A percentile compares a stretch with the other conserved stretches of the same genome.
Evolutionary conservation across 257 asterid species (phyloP).

Genomic region (Nicotiana otophora): DNA sequence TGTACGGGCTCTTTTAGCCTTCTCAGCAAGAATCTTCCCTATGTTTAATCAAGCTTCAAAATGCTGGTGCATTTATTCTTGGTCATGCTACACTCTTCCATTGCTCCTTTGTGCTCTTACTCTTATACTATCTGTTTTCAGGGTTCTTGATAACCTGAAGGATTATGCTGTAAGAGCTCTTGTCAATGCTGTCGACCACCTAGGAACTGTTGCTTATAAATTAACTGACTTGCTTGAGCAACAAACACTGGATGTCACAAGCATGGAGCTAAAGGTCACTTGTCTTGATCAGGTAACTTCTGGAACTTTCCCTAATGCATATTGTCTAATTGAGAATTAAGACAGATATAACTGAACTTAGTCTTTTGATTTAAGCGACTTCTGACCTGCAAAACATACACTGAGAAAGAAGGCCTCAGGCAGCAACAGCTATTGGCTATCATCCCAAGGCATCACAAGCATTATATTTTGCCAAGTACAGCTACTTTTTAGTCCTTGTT

Average conservation of each 20-base stretch:
- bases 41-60: not conserved
- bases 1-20: not conserved
- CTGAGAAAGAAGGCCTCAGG: conserved; percentile 81
- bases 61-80: not conserved
- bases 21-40: not conserved
- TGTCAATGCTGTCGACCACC: conserved; percentile 92
- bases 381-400: conserved; percentile 71
- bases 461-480: conserved; percentile 86
- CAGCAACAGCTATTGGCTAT: conserved; percentile 87
- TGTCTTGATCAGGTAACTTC: conserved; percentile 64
- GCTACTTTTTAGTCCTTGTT: conserved; percentile 9
- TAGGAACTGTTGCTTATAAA: conserved; percentile 91
- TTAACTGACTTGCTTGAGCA: conserved; percentile 79
- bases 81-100: not conserved
- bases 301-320: conserved; percentile 4
- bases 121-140: conserved; percentile 17
- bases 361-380: conserved; percentile 38
- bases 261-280: conserved; percentile 59
- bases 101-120: not conserved
- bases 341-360: conserved; percentile 22
- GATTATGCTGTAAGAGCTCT: conserved; percentile 88
- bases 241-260: conserved; percentile 59
- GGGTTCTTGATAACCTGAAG: conserved; percentile 89
- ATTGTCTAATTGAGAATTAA: not conserved
- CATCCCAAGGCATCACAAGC: conserved; percentile 97